phyloP scores from a whole-genome alignment of 2,329 filamentous ascomycete species.

The Colletotrichum abscissum region DNA sequence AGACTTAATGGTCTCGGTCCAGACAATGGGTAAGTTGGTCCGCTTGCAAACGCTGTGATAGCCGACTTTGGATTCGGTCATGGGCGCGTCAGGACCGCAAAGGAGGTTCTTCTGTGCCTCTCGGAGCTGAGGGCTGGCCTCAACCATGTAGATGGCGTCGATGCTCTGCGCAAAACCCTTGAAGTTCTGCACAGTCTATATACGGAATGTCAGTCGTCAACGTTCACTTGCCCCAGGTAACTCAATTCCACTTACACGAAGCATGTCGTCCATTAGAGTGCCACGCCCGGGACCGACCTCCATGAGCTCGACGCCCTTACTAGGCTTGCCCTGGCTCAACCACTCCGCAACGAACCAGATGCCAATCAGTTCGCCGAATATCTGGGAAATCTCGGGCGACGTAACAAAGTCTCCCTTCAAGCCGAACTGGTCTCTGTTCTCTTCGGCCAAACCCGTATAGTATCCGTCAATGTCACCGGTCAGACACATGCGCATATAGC shows the following conservation, averaged over 20 bases:
- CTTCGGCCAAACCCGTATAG: constrained; percentile 81
- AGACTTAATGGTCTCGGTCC: constrained; percentile 91
- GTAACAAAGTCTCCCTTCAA: constrained; percentile 94
- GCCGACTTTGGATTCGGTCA: constrained; percentile 79
- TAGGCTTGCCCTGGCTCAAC: constrained; percentile 86
- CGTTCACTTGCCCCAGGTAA: not conserved
- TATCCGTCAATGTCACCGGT: constrained; percentile 92
- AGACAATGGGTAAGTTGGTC: constrained; percentile 79
- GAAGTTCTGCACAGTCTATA: constrained; percentile 87
- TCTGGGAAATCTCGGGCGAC: constrained; percentile 95
- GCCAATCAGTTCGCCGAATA: constrained; percentile 94
- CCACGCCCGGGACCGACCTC: constrained; percentile 95
- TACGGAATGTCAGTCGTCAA: constrained; percentile 4
- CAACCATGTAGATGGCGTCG: constrained; percentile 91
- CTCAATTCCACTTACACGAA: constrained; percentile 72
- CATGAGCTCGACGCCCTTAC: constrained; percentile 84
- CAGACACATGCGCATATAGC: constrained; percentile 98
- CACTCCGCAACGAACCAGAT: constrained; percentile 97
- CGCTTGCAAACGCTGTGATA: constrained; percentile 82
- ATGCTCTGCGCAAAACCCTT: constrained; percentile 80
- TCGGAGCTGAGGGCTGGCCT: constrained; percentile 86
- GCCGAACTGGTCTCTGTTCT: constrained; percentile 89
- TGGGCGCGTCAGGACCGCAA: constrained; percentile 75
- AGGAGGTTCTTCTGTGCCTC: constrained; percentile 83
- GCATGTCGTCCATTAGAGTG: constrained; percentile 96